phyloP scores from a whole-genome alignment of 192 early-diverging fungal species.

The Cetraspora pellucida region DNA sequence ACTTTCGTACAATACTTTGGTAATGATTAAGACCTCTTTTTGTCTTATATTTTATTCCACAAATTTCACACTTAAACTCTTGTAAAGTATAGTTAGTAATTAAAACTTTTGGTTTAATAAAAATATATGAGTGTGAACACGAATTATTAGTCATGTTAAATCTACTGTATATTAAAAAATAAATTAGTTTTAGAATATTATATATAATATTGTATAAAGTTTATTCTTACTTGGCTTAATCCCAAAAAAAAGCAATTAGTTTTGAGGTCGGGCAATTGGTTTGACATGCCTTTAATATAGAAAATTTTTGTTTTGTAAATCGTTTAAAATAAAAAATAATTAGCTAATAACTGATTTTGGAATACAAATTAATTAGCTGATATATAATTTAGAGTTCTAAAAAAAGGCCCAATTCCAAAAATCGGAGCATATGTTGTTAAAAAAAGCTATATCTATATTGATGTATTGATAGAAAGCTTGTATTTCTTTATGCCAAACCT shows the following conservation, averaged over 20 bases:
- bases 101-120: no score
- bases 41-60: not conserved
- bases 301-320: not conserved
- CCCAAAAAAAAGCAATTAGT: not conserved
- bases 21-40: not conserved
- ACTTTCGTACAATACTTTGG: not conserved
- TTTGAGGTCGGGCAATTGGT: not conserved
- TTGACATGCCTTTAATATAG: not conserved
- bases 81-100: not conserved
- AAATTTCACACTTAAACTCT: not conserved
- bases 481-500: no score
- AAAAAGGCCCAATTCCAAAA: no score
- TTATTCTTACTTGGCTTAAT: not conserved
- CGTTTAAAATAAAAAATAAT: no score
- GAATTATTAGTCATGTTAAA: not conserved
- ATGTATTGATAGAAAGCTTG: no score
- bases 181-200: not conserved
- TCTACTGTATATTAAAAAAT: not conserved
- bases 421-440: no score
- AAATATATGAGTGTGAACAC: no score
- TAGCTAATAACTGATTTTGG: not conserved
- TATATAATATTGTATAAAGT: not conserved
- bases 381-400: no score
- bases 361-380: no score
- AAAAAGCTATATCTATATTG: no score